Percentiles rank a stretch among this genome's conserved stretches.
phyloP scores from a whole-genome alignment of 208 protist genomes.

The Trypanosoma boissoni region DNA sequence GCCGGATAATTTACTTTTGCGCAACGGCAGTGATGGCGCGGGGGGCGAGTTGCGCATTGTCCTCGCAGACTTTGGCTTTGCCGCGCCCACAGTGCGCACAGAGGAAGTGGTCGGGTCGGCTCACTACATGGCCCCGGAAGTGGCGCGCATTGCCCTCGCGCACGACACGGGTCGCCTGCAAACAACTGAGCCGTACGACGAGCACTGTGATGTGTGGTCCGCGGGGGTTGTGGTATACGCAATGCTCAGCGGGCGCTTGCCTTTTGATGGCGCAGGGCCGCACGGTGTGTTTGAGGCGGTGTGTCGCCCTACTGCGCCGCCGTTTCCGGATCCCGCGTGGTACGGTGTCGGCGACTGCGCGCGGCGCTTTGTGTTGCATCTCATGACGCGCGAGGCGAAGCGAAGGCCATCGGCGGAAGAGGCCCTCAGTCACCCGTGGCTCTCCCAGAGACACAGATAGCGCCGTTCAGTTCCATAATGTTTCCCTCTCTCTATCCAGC shows the following conservation, averaged over 20 bases:
- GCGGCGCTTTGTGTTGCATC: conserved; percentile 48
- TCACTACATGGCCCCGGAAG: conserved; percentile 83
- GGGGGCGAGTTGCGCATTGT: conserved; percentile 51
- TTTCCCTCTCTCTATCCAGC: conserved; percentile 17
- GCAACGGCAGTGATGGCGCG: conserved; percentile 62
- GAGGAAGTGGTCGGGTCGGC: conserved; percentile 70
- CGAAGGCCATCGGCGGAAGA: conserved; percentile 58
- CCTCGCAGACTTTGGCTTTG: conserved; percentile 98
- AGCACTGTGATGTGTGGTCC: conserved; percentile 91
- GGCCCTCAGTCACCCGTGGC: conserved; percentile 65
- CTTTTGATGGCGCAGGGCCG: conserved; percentile 68
- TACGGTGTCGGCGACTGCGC: conserved; percentile 35
- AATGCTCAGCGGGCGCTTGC: conserved; percentile 74
- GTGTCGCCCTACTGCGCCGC: conserved; percentile 53
- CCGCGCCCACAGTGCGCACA: conserved; percentile 61
- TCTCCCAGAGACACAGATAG: too few species aligned
- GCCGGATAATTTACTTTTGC: conserved; percentile 99
- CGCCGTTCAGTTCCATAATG: conserved; percentile 14
- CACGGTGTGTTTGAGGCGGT: conserved; percentile 66
- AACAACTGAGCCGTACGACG: too few species aligned
- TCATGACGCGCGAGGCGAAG: conserved; percentile 54
- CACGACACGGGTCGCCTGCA: too few species aligned
- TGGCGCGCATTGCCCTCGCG: conserved; percentile 62
- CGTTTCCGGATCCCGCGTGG: conserved; percentile 48
- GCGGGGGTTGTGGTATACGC: conserved; percentile 83